Percentiles rank a stretch among this genome's conserved stretches.
These are phyloP conservation scores for Ophiognomonia clavigignenti-juglandacearum DNA, from an alignment of 2,329 filamentous ascomycete species.

Conservation along the genomic window DNA sequence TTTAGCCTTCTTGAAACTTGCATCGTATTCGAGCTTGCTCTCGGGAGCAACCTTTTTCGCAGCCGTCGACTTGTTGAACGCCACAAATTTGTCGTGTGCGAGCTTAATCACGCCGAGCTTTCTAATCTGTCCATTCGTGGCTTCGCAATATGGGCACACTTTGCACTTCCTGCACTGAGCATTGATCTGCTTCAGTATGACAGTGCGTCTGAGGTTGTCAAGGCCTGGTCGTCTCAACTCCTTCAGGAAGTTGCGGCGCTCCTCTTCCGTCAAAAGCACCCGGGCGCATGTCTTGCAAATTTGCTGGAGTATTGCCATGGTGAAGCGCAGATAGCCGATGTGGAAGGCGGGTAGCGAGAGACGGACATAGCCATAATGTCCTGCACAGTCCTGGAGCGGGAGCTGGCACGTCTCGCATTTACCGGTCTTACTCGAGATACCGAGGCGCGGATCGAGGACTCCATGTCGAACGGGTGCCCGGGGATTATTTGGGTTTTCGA, in stretches of 20 bases:
- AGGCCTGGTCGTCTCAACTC: constrained; percentile 75
- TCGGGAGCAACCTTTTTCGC: constrained; percentile 77
- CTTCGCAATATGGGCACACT: constrained; percentile 72
- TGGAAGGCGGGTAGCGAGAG: constrained; percentile 91
- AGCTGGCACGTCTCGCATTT: constrained; percentile 80
- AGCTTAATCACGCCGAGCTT: constrained; percentile 93
- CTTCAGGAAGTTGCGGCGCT: constrained; percentile 72
- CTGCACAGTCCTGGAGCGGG: constrained; percentile 77
- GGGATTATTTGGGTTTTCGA: constrained; percentile 61
- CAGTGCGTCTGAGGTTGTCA: constrained; percentile 80
- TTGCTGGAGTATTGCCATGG: constrained; percentile 85
- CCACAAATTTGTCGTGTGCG: constrained; percentile 84
- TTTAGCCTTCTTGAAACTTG: constrained; percentile 76
- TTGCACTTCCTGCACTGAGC: constrained; percentile 86
- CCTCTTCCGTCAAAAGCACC: constrained; percentile 75
- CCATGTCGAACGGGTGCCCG: constrained; percentile 75
- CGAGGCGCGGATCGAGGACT: constrained; percentile 81
- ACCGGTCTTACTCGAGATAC: constrained; percentile 79
- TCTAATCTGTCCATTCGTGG: constrained; percentile 84
- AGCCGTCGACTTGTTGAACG: constrained; percentile 84
- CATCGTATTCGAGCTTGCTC: constrained; percentile 80
- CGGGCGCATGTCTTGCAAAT: constrained; percentile 94
- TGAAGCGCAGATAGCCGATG: constrained; percentile 91
- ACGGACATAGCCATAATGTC: constrained; percentile 91
- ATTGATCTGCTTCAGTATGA: constrained; percentile 82